Conservation (phyloP, 2,329 filamentous ascomycete species). For the Sporothrix schenckii region DNA sequence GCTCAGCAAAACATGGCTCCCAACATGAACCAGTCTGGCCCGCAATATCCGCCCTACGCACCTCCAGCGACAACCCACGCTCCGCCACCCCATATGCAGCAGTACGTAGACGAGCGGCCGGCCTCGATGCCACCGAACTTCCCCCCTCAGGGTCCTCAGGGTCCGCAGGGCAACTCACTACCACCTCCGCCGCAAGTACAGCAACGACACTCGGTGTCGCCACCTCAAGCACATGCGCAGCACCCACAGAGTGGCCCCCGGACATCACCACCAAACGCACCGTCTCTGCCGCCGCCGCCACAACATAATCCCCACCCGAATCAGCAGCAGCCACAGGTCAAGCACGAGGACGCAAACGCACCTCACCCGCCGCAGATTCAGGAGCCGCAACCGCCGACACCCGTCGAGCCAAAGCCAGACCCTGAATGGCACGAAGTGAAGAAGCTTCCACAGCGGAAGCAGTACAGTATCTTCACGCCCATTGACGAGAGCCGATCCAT, state of each 20-base stretch:
- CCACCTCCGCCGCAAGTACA: slow-evolving; percentile 52
- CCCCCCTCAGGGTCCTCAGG: slow-evolving; percentile 58
- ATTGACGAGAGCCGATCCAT: slow-evolving; percentile 93
- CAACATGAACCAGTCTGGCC: slow-evolving; percentile 44
- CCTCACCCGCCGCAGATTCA: slow-evolving; percentile 39
- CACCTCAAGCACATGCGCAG: slow-evolving; percentile 60
- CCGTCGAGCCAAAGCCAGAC: slow-evolving; percentile 43
- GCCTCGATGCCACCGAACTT: slow-evolving; percentile 71
- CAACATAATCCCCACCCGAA: slow-evolving; percentile 47
- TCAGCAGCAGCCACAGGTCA: slow-evolving; percentile 40
- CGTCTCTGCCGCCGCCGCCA: slow-evolving; percentile 42
- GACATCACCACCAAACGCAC: slow-evolving; percentile 53
- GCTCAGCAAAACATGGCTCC: slow-evolving; percentile 49
- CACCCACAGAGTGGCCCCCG: slow-evolving; percentile 54
- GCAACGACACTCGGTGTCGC: slow-evolving; percentile 60
- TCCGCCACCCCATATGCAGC: slow-evolving; percentile 58
- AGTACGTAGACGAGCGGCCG: slow-evolving; percentile 74
- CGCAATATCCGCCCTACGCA: slow-evolving; percentile 45
- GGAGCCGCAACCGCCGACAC: slow-evolving; percentile 57
- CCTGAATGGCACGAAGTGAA: slow-evolving; percentile 54
- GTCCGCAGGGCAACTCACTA: slow-evolving; percentile 44
- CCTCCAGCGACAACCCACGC: slow-evolving; percentile 40
- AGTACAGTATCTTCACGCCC: slow-evolving; percentile 93
- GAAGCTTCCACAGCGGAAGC: slow-evolving; percentile 73
- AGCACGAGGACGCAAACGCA: slow-evolving; percentile 24